These are phyloP conservation scores for Coemansia sp. DNA, from an alignment of 192 early-diverging fungal genomes.

Conservation along the genomic window DNA sequence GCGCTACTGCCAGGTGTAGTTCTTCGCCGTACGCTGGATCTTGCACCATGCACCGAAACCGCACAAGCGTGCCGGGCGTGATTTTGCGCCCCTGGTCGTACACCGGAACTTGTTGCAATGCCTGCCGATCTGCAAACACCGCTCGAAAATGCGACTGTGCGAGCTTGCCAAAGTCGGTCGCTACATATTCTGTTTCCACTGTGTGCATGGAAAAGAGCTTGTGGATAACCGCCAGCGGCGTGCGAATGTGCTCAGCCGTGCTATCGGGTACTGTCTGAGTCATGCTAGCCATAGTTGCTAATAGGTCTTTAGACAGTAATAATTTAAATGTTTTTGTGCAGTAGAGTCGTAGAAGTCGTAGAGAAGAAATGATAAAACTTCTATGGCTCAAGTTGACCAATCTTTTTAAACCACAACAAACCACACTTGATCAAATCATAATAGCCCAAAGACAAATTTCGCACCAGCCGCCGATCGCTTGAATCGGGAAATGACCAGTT, in stretches of 20 bases:
- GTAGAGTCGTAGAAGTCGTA: background rate
- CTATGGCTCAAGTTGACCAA: background rate
- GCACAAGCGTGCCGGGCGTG: slow-evolving; percentile 49
- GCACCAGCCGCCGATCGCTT: too few relatives aligned
- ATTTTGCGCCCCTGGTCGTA: slow-evolving; percentile 15
- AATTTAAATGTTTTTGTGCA: slow-evolving; percentile 3
- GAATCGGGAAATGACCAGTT: too few relatives aligned
- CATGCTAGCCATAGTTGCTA: slow-evolving; percentile 10
- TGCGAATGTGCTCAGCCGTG: slow-evolving; percentile 23
- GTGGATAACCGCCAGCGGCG: slow-evolving; percentile 35
- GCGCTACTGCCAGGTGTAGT: slow-evolving; percentile 41
- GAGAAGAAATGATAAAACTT: background rate
- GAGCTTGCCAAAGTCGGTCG: slow-evolving; percentile 19
- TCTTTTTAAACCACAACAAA: background rate
- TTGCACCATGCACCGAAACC: slow-evolving; percentile 82
- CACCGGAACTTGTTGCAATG: slow-evolving; percentile 27
- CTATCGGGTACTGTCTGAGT: slow-evolving; percentile 12
- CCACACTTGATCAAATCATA: background rate
- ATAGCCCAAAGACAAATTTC: background rate
- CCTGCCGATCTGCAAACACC: slow-evolving; percentile 15
- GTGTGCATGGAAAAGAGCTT: slow-evolving; percentile 35
- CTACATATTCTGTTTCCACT: background rate
- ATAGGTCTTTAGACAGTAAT: background rate
- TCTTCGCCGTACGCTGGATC: slow-evolving; percentile 75
- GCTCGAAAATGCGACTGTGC: slow-evolving; percentile 30